Base-by-base conservation (phyloP, 1,139 yeast species). In the Blastobotrys petasosporus region DNA sequence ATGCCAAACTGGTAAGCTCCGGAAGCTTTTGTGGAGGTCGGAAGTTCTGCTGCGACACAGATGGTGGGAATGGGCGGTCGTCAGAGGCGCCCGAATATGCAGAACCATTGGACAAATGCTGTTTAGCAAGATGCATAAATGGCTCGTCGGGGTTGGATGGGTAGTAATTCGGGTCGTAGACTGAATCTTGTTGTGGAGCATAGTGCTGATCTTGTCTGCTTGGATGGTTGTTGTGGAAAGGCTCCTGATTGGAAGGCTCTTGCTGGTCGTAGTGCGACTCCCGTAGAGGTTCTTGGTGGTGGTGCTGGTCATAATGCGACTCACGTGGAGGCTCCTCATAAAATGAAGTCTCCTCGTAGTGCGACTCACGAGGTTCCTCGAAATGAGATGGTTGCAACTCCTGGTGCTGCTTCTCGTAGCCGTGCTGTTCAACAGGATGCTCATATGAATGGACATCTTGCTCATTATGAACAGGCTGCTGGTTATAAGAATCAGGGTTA, bases 1-100 rank as follows among this genome's bases (percentile, higher is more conserved):
- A 58, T 4, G 67, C 66, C 34, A 65, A 50, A 16, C 50, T 45
- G 13, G 57, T 39, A 39, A 61, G 54, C 37, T 56, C 54, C 9
- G 58, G 54, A 32, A 60, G 49, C 4, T 58, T 59, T 13, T 47
- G 51, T 10, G 46, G 38, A 7, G 53, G 44, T 25, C 48, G 49
- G 2, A 44, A 45, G 10, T 42, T 44, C 31, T 42, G 49, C 35
- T 51, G 51, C 20, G 53, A 49, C 37, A 46, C 41, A 6, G 49
- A 35, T 1, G 47, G 45, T 9, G 45, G 50, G 49, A 45, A 44
- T 15, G 51, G 49, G 28, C 45, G 37, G 15, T 34, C 42, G 11
- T 46, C 47, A 16, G 34, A 30, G 13, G 13, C 4, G 9, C 31
- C 23, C 3, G 46, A 42, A 15, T 40, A 43, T 30, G 43, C 45